Percentiles rank a stretch among this genome's conserved stretches.
Conservation (phyloP, 2,329 filamentous ascomycete species). For the Aspergillus ruber region DNA sequence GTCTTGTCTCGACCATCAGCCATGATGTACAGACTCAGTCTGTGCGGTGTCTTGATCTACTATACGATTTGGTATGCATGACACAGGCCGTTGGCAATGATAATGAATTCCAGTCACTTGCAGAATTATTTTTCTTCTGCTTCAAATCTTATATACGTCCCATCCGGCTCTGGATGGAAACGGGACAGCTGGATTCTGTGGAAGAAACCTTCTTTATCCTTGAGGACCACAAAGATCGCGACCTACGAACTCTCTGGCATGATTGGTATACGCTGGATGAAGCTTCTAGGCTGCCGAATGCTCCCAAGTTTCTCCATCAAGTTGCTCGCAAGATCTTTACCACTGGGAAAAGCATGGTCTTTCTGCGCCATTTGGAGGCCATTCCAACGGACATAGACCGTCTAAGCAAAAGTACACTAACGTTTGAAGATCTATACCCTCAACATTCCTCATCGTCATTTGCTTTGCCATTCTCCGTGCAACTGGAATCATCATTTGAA, state of each 20-base stretch:
- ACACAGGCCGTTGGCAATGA: constrained; percentile 65
- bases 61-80: constrained; percentile 64
- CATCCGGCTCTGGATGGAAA: constrained; percentile 77
- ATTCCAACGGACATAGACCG: constrained; percentile 16
- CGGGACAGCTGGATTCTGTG: constrained; percentile 59
- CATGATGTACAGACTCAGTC: constrained; percentile 41
- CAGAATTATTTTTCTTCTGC: constrained; percentile 69
- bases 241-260: constrained; percentile 66
- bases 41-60: constrained; percentile 70
- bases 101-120: constrained; percentile 56
- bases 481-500: constrained; percentile 66
- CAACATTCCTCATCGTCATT: constrained; percentile 25
- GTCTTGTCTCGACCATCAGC: constrained; percentile 55
- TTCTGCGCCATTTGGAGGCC: constrained; percentile 65
- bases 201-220: constrained; percentile 72
- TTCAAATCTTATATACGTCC: constrained; percentile 76
- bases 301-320: constrained; percentile 68
- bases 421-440: constrained; percentile 31
- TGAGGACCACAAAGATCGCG: constrained; percentile 49
- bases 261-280: constrained; percentile 63
- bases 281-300: constrained; percentile 53
- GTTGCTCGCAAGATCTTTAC: constrained; percentile 70
- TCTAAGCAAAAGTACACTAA: constrained; percentile 30
- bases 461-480: constrained; percentile 50
- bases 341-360: constrained; percentile 79